Evolutionary conservation across 2,329 filamentous ascomycete genomes (phyloP).

Genomic region (Scedosporium boydii): DNA sequence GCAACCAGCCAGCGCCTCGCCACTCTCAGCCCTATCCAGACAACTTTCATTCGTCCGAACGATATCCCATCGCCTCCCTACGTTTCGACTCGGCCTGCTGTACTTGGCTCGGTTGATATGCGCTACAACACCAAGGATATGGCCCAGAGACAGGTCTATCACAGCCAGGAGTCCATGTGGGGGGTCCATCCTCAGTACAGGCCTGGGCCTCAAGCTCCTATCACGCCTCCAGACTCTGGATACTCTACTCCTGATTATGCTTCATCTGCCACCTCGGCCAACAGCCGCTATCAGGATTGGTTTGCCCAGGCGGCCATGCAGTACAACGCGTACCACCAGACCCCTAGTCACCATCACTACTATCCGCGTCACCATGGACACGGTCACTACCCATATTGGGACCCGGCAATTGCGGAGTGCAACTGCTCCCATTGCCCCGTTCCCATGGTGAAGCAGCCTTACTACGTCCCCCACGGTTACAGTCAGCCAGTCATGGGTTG

Average conservation of each 20-base stretch:
- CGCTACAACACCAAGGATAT: conserved; percentile 24
- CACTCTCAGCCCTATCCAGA: conserved; percentile 41
- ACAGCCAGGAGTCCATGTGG: conserved; percentile 6
- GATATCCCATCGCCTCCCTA: conserved; percentile 19
- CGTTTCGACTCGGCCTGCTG: conserved; percentile 15
- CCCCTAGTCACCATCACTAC: conserved; percentile 24
- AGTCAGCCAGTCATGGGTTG: conserved; percentile 47
- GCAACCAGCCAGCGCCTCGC: conserved; percentile 6
- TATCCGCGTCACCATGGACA: conserved; percentile 20
- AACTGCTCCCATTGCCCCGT: conserved; percentile 36
- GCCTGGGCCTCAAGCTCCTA: conserved; percentile 24
- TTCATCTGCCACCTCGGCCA: conserved; percentile 44
- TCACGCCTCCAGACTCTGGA: conserved; percentile 52
- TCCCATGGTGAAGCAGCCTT: conserved; percentile 34
- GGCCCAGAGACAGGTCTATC: conserved; percentile 3
- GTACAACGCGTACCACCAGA: conserved; percentile 33
- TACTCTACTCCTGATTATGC: conserved; percentile 52
- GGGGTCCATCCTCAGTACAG: conserved; percentile 9
- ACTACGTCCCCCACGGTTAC: conserved; percentile 39
- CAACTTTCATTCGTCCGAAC: conserved; percentile 14
- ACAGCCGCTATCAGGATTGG: conserved; percentile 49
- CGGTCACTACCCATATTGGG: conserved; percentile 42
- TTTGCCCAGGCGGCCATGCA: conserved; percentile 33
- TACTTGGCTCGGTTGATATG: conserved; percentile 16
- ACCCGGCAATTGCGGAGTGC: conserved; percentile 39